Conservation (phyloP, 495 filamentous ascomycete species). For the Astrothelium macrocarpum region DNA sequence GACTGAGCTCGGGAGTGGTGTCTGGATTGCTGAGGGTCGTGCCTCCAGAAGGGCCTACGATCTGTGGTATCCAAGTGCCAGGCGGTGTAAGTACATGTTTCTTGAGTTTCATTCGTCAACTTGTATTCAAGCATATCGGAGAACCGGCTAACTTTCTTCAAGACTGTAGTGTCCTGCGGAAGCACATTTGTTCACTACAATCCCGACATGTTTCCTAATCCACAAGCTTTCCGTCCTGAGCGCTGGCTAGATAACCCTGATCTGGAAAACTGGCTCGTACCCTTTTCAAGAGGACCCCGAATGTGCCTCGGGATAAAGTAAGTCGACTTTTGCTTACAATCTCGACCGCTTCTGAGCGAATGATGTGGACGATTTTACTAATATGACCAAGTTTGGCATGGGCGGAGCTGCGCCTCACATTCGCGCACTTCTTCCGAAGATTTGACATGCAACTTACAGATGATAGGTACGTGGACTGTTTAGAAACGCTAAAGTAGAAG, state of each 20-base stretch:
- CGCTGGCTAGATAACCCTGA: slow-evolving; percentile 12
- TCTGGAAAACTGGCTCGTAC: slow-evolving; percentile 21
- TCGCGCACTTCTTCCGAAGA: neutral
- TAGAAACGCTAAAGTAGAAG: neutral
- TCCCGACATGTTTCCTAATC: slow-evolving; percentile 9
- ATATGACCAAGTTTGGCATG: neutral
- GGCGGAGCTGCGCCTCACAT: neutral
- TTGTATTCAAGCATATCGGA: neutral
- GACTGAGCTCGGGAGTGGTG: slow-evolving; percentile 8
- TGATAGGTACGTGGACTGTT: neutral
- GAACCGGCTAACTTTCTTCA: too few relatives aligned
- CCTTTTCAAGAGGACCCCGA: slow-evolving; percentile 22
- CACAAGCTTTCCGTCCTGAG: slow-evolving; percentile 9
- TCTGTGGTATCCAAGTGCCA: slow-evolving; percentile 9
- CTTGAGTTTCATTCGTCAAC: neutral
- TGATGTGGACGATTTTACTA: neutral
- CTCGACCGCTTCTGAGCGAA: neutral
- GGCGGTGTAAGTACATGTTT: slow-evolving; percentile 9
- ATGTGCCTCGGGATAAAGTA: slow-evolving; percentile 19
- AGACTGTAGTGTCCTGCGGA: slow-evolving; percentile 12
- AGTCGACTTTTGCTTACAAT: neutral
- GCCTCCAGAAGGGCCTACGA: slow-evolving; percentile 6
- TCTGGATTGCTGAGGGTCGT: slow-evolving; percentile 9
- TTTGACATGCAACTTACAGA: neutral
- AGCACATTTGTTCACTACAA: slow-evolving; percentile 14